Percentiles rank a stretch among this genome's conserved stretches.
phyloP scores from a whole-genome alignment of 2,329 filamentous ascomycete genomes.

The Oidium heveae region DNA sequence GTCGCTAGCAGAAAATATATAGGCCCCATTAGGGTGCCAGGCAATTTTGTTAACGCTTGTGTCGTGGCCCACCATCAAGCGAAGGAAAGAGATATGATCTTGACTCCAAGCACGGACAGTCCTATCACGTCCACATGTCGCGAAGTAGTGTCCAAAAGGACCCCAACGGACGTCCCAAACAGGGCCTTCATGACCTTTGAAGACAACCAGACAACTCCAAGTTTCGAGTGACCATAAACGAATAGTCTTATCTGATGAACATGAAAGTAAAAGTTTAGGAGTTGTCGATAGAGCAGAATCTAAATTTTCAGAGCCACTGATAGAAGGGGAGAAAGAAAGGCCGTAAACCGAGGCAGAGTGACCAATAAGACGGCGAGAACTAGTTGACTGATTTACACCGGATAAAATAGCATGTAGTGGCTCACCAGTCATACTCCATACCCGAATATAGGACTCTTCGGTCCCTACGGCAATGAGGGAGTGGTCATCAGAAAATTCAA shows the following conservation, averaged over 20 bases:
- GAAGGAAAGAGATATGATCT: slow-evolving; percentile 70
- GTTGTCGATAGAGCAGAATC: slow-evolving; percentile 19
- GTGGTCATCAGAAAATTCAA: slow-evolving; percentile 87
- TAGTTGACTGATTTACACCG: slow-evolving; percentile 38
- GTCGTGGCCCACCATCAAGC: slow-evolving; percentile 79
- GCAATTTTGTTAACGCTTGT: slow-evolving; percentile 74
- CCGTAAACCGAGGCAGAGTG: slow-evolving; percentile 77
- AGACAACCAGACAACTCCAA: slow-evolving; percentile 80
- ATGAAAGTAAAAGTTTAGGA: slow-evolving; percentile 62
- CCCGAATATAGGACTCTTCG: slow-evolving; percentile 79
- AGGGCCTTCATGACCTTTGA: slow-evolving; percentile 77
- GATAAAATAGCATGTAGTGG: slow-evolving; percentile 41
- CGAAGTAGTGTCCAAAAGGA: slow-evolving; percentile 87
- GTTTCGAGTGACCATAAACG: slow-evolving; percentile 82
- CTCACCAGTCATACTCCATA: slow-evolving; percentile 78
- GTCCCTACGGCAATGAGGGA: slow-evolving; percentile 72
- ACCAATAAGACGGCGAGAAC: slow-evolving; percentile 55
- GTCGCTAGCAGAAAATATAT: slow-evolving; percentile 77
- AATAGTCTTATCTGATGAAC: slow-evolving; percentile 65
- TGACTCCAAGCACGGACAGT: slow-evolving; percentile 80
- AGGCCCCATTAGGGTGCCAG: slow-evolving; percentile 86
- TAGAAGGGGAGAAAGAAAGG: slow-evolving; percentile 49
- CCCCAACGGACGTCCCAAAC: slow-evolving; percentile 77
- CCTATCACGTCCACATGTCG: slow-evolving; percentile 68
- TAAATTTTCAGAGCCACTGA: slow-evolving; percentile 8